phyloP scores from a whole-genome alignment of 2,329 filamentous ascomycete species.

The Neofusicoccum umdonicola region DNA sequence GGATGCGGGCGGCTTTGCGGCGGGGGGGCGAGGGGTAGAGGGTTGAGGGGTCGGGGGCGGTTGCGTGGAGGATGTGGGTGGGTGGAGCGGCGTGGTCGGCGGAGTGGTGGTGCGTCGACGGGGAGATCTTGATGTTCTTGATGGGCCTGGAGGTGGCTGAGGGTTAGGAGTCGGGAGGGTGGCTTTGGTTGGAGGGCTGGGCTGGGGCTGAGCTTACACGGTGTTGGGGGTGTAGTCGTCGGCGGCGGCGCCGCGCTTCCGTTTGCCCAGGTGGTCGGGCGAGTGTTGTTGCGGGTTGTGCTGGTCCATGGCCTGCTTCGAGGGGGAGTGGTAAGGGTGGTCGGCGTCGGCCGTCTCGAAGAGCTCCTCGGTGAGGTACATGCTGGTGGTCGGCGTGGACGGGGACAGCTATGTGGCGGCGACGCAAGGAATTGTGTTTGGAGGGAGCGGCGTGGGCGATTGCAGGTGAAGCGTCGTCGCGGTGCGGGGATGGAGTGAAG shows the following conservation, averaged over 20 bases:
- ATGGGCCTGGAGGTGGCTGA: background rate
- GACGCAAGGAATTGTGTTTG: background rate
- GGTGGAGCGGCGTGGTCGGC: background rate
- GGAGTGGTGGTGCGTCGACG: background rate
- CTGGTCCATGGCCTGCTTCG: background rate
- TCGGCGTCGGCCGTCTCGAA: slow-evolving; percentile 4
- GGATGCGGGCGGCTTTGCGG: background rate
- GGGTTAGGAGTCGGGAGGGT: background rate
- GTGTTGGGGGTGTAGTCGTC: slow-evolving; percentile 7
- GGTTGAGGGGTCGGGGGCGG: background rate
- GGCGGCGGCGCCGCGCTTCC: slow-evolving; percentile 5
- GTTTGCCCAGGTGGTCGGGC: slow-evolving; percentile 3
- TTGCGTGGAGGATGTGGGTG: background rate
- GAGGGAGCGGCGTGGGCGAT: background rate
- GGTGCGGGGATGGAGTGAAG: background rate
- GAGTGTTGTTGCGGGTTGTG: background rate
- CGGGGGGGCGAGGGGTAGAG: background rate
- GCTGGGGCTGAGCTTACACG: background rate
- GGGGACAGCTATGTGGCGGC: background rate
- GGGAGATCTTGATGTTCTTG: slow-evolving; percentile 11
- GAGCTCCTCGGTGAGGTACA: slow-evolving; percentile 17
- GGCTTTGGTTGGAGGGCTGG: background rate
- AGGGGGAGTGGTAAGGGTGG: background rate
- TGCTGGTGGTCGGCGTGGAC: background rate
- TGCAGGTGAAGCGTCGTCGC: background rate